Evolutionary conservation across 208 protist genomes (phyloP).

Genomic region (Eutreptiella sp.): DNA sequence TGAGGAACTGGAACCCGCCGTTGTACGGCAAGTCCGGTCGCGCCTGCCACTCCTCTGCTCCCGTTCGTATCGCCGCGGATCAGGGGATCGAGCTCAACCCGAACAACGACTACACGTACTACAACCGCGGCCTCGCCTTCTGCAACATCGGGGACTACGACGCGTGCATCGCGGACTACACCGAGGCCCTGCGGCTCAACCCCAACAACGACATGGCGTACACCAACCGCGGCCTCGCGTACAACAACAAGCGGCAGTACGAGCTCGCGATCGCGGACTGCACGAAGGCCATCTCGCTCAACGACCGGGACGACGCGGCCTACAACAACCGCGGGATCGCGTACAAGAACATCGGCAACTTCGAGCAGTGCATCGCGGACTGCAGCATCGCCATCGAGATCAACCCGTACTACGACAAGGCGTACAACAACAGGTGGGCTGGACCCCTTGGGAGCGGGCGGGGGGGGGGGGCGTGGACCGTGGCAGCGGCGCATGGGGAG

Average conservation of each 20-base stretch:
- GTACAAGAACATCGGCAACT: slow-evolving; percentile 41
- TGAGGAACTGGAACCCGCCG: slow-evolving; percentile 12
- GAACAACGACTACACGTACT: slow-evolving; percentile 57
- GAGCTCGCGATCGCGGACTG: slow-evolving; percentile 61
- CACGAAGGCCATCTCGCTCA: slow-evolving; percentile 51
- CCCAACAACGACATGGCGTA: slow-evolving; percentile 74
- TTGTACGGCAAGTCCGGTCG: no score
- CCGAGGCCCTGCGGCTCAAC: slow-evolving; percentile 52
- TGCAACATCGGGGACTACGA: slow-evolving; percentile 49
- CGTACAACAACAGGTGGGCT: slow-evolving; percentile 44
- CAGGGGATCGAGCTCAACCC: slow-evolving; percentile 58
- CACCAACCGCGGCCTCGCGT: slow-evolving; percentile 82
- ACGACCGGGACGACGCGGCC: slow-evolving; percentile 49
- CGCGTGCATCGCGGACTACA: slow-evolving; percentile 64
- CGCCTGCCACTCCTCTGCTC: no score
- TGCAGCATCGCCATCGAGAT: slow-evolving; percentile 48
- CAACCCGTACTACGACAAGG: slow-evolving; percentile 34
- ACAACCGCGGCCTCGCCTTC: slow-evolving; percentile 65
- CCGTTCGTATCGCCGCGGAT: slow-evolving; percentile 35
- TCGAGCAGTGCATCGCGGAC: slow-evolving; percentile 57
- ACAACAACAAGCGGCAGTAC: slow-evolving; percentile 59
- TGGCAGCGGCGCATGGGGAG: no score
- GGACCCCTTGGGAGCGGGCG: no score
- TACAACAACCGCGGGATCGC: slow-evolving; percentile 47
- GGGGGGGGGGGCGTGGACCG: no score